These are phyloP conservation scores for Beauveria pseudobassiana DNA, from an alignment of 2,329 filamentous ascomycete species.

Conservation along the genomic window DNA sequence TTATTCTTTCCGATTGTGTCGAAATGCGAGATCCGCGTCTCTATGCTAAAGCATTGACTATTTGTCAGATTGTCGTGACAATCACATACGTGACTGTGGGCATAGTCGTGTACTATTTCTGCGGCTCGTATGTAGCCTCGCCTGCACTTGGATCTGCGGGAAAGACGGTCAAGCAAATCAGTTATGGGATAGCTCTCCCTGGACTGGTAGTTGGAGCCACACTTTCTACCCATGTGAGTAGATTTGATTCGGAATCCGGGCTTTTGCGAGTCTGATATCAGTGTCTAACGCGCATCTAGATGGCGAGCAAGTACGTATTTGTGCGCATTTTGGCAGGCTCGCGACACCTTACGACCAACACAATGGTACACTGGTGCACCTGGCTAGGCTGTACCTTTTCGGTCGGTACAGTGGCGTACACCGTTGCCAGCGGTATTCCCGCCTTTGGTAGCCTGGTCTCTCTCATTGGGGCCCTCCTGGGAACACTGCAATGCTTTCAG, in stretches of 20 bases:
- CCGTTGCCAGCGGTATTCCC: neutral
- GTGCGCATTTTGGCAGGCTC: neutral
- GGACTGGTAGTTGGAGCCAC: conserved; percentile 15
- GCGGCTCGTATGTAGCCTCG: conserved; percentile 37
- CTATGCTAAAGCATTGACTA: neutral
- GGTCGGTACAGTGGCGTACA: neutral
- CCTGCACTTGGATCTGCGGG: conserved; percentile 41
- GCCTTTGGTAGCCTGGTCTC: neutral
- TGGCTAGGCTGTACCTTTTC: neutral
- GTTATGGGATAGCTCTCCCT: conserved; percentile 32
- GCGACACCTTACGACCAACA: neutral
- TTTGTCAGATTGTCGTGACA: conserved; percentile 8
- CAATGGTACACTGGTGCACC: neutral
- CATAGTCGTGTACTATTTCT: conserved; percentile 37
- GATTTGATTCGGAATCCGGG: too few species aligned
- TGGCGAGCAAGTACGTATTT: neutral
- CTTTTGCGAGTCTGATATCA: neutral
- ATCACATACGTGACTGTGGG: conserved; percentile 26
- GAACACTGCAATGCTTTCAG: neutral
- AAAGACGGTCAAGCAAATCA: conserved; percentile 32
- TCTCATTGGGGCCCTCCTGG: neutral
- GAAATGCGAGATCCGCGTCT: neutral
- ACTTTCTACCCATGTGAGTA: neutral
- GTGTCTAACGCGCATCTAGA: neutral
- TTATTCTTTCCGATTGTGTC: neutral